Evolutionary conservation across 192 early-diverging fungal genomes (phyloP).

Genomic region (Pecoramyces ruminantium): DNA sequence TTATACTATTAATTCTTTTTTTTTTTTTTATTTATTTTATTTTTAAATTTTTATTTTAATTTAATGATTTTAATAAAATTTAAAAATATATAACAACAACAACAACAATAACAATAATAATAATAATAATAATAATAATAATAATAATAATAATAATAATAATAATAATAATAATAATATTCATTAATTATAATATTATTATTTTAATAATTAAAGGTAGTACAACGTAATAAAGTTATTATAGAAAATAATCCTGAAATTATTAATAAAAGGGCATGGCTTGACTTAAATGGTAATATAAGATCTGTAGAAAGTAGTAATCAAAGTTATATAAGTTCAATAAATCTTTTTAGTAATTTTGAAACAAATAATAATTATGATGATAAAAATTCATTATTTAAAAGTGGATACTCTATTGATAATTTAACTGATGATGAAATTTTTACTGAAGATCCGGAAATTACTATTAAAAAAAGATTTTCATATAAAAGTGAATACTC

Average conservation of each 20-base stretch:
- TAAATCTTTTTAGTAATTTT: not conserved
- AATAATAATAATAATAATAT: too few relatives aligned
- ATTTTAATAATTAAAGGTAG: too few relatives aligned
- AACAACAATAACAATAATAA: too few relatives aligned
- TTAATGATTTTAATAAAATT: too few relatives aligned
- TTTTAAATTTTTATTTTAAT: too few relatives aligned
- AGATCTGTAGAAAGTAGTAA: not conserved
- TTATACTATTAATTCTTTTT: too few relatives aligned
- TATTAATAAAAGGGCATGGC: not conserved
- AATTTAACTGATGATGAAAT: not conserved
- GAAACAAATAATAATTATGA: not conserved
- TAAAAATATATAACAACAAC: too few relatives aligned
- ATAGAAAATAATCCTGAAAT: not conserved
- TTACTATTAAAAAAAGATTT: not conserved
- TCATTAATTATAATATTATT: too few relatives aligned
- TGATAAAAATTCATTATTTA: not conserved
- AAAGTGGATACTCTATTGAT: not conserved
- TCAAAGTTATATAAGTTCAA: not conserved
- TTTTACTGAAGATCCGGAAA: not conserved
- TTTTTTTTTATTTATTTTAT: too few relatives aligned
- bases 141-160: too few relatives aligned
- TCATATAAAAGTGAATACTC: not conserved
- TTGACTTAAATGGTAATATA: not conserved
- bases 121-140: too few relatives aligned
- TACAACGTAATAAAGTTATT: not conserved